phyloP scores from a whole-genome alignment of 495 filamentous ascomycete species.

The Penicillium pulvis region DNA sequence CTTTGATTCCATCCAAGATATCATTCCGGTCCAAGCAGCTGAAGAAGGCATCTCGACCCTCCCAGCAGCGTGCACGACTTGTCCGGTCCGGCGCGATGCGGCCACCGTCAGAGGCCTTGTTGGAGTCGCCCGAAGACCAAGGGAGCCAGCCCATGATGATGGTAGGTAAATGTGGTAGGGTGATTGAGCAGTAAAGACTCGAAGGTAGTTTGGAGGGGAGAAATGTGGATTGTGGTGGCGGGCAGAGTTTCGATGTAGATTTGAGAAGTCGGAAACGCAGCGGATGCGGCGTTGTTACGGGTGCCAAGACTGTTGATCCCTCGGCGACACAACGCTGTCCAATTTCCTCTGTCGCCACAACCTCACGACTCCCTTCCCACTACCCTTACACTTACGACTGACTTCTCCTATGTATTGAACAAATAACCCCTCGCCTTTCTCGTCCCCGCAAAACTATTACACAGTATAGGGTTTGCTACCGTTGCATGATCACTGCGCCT shows the following conservation, averaged over 20 bases:
- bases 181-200: background rate
- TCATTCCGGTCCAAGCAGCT: conserved; percentile 75
- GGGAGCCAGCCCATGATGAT: conserved; percentile 45
- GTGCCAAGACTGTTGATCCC: conserved; percentile 32
- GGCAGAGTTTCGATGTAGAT: conserved; percentile 6
- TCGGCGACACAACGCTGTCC: conserved; percentile 15
- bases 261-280: conserved; percentile 1
- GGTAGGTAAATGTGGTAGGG: background rate
- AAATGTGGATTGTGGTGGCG: background rate
- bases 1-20: conserved; percentile 83
- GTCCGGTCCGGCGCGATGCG: conserved; percentile 74
- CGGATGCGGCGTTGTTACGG: conserved; percentile 13
- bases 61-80: conserved; percentile 82
- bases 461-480: background rate
- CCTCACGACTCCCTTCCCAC: background rate
- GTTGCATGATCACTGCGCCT: conserved; percentile 15
- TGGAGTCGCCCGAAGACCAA: conserved; percentile 43
- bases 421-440: background rate
- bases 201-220: background rate
- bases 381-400: background rate
- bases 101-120: conserved; percentile 59
- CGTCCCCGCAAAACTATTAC: background rate
- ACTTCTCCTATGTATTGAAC: background rate
- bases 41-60: conserved; percentile 83
- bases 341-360: conserved; percentile 4